Conservation (phyloP, 495 filamentous ascomycete species). For the Jackrogersella multiformis region DNA sequence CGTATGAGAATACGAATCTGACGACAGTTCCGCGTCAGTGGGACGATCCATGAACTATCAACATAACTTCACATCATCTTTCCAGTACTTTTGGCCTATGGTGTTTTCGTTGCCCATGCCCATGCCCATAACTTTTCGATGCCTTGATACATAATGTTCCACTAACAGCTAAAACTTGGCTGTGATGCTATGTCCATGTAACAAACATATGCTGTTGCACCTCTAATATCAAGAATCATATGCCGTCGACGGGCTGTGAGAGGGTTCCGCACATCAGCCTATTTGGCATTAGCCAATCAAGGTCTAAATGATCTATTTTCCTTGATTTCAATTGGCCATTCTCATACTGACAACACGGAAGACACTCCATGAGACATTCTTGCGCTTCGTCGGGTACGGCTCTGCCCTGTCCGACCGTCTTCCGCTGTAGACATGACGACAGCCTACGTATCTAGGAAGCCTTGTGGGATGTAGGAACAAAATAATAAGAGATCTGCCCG, state of each 20-base stretch:
- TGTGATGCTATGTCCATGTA: not conserved
- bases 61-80: not conserved
- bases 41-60: conserved; percentile 13
- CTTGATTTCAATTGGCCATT: no score
- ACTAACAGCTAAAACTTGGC: no score
- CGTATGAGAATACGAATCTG: conserved; percentile 34
- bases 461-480: no score
- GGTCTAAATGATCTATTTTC: no score
- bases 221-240: not conserved
- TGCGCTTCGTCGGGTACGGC: not conserved
- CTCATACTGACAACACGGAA: no score
- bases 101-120: not conserved
- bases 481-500: no score
- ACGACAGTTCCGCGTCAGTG: conserved; percentile 10
- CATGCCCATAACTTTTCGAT: not conserved
- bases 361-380: no score
- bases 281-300: not conserved
- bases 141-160: not conserved
- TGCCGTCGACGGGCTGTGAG: not conserved
- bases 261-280: not conserved
- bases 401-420: not conserved
- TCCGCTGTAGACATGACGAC: not conserved
- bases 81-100: not conserved
- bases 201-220: no score
- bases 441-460: no score